phyloP scores from a whole-genome alignment of 371 early-diverging fungal genomes.

The Mortierella sp. region DNA sequence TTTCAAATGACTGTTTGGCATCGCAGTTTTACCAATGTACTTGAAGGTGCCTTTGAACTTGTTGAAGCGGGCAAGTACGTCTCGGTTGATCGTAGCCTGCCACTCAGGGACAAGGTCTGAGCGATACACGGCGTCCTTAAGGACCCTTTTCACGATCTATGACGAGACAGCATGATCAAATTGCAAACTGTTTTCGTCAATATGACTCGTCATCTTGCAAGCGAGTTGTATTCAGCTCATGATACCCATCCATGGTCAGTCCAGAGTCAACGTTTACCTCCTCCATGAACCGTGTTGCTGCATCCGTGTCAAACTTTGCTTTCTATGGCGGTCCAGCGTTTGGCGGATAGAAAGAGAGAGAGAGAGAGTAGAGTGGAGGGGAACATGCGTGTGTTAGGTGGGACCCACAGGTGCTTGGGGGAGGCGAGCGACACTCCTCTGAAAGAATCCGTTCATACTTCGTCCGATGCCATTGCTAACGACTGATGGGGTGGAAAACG shows the following conservation, averaged over 20 bases:
- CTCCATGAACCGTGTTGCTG: constrained; percentile 34
- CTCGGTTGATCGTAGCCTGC: constrained; percentile 42
- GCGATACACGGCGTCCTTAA: constrained; percentile 37
- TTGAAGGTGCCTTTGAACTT: constrained; percentile 45
- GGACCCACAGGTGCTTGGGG: no score
- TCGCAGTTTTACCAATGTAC: constrained; percentile 24
- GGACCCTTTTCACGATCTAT: constrained; percentile 42
- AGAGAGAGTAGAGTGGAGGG: not conserved
- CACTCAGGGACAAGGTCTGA: constrained; percentile 44
- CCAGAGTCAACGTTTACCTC: constrained; percentile 17
- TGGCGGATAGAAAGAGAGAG: no score
- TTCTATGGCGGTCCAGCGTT: constrained; percentile 11
- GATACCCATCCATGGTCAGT: not conserved
- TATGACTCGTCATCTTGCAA: not conserved
- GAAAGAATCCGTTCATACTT: constrained; percentile 13
- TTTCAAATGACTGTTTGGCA: not conserved
- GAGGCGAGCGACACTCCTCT: no score
- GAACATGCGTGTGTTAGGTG: not conserved
- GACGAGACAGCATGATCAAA: not conserved
- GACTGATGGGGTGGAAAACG: not conserved
- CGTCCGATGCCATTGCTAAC: constrained; percentile 7
- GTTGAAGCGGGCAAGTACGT: constrained; percentile 30
- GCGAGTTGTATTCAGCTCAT: not conserved
- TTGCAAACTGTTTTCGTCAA: no score
- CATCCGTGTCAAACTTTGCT: constrained; percentile 32